Conservation (phyloP, 306 rosid genomes). For the Vigna unguiculata region DNA sequence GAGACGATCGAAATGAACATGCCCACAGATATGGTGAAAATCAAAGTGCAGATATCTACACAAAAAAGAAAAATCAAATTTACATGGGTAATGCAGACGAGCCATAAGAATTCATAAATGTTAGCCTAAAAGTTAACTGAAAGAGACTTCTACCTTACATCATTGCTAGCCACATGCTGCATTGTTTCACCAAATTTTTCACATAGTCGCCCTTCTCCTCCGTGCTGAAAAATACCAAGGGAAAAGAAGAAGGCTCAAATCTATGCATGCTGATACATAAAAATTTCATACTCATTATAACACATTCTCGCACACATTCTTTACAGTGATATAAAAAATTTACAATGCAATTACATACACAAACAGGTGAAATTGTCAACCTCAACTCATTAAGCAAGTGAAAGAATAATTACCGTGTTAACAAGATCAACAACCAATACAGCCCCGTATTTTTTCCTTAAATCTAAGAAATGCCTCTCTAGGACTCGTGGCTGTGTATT, state of each 20-base stretch:
- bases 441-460: constrained; percentile 92
- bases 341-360: constrained; percentile 31
- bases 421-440: constrained; percentile 92
- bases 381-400: constrained; percentile 28
- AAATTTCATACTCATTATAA: constrained; percentile 21
- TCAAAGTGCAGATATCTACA: constrained; percentile 96
- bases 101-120: constrained; percentile 11
- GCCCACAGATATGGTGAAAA: constrained; percentile 95
- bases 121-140: constrained; percentile 39
- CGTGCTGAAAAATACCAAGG: constrained; percentile 69
- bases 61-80: constrained; percentile 28
- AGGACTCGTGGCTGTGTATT: constrained; percentile 73
- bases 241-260: constrained; percentile 47
- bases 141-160: constrained; percentile 81
- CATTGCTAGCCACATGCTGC: constrained; percentile 74
- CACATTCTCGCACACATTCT: constrained; percentile 22
- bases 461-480: constrained; percentile 91
- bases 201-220: constrained; percentile 92
- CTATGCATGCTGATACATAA: constrained; percentile 27
- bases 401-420: constrained; percentile 68
- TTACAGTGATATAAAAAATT: constrained; percentile 35
- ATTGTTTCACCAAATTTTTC: constrained; percentile 72
- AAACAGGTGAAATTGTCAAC: constrained; percentile 23
- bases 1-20: constrained; percentile 93
- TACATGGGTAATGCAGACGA: constrained; percentile 33